Base-by-base conservation (phyloP, 768 basidiomycete genomes). In the Suillus cothurnatus region DNA sequence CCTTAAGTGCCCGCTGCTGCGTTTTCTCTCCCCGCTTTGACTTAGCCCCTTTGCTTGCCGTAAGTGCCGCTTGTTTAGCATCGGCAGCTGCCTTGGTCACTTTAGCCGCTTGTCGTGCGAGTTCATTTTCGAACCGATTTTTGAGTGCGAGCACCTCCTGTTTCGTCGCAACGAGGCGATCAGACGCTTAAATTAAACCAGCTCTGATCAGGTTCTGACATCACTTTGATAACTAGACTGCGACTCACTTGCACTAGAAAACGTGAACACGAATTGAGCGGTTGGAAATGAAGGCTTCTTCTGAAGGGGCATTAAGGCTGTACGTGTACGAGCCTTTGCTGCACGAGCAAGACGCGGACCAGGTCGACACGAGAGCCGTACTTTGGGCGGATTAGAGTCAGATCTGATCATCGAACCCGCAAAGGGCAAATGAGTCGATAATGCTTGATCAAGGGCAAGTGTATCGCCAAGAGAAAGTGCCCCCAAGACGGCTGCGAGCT, bases 371-470 rank as follows among this genome's bases (percentile, higher is more conserved):
- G 90, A 89, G 32, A 85, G 80, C 43, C 87, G 82, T 39, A 85
- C 78, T 67, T 78, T 81, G 8, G 74, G 78, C 17, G 75, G 61
- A 64, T 69, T 67, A 38, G 71, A 65, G 62, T 67, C 70, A 36
- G 73, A 66, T 36, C 76, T 75, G 53, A 78, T 80, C 68, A 79
- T 82, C 63, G 81, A 71, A 63, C 70, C 64, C 19, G 71, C 69
- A 55, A 76, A 76, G 61, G 71, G 71, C 8, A 75, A 57, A 57
- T 75, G 76, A 50, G 82, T 84, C 45, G 88, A 87, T 53, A 94
- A 78, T 32, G 92, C 93, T 74, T 90, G 89, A 72, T 94, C 92
- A 34, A 94, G 79, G 41, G 91, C 90, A 50, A 93, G 81, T 17
- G 88, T 85, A 75, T 92, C 88, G 21, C 86, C 86, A 69, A 85